Evolutionary conservation across 805 yeast genomes (phyloP).

Genomic region (Kodamaea laetipori): DNA sequence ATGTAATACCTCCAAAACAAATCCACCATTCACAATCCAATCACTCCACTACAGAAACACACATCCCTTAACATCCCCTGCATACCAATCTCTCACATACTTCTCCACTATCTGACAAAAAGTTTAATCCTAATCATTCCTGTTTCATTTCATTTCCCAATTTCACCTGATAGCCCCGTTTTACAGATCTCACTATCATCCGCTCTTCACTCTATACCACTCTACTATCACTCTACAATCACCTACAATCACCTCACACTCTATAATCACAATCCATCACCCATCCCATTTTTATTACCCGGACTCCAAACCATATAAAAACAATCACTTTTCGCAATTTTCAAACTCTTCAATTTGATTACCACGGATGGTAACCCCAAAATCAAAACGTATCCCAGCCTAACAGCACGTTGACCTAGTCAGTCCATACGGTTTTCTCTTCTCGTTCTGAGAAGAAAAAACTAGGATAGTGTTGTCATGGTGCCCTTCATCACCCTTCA

Average conservation of each 20-base stretch:
- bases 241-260: no score
- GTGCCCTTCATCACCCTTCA: no score
- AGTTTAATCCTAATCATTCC: no score
- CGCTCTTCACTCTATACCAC: not conserved
- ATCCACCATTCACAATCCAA: no score
- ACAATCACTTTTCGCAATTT: slow-evolving; percentile 6
- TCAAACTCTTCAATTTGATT: slow-evolving; percentile 26
- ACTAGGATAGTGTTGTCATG: slow-evolving; percentile 19
- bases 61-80: no score
- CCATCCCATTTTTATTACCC: no score
- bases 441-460: slow-evolving; percentile 26
- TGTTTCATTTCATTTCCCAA: no score
- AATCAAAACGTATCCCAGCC: slow-evolving; percentile 34
- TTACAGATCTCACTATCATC: not conserved
- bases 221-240: no score
- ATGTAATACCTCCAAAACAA: no score
- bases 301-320: slow-evolving; percentile 12
- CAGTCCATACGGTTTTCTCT: slow-evolving; percentile 20
- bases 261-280: no score
- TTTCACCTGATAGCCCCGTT: not conserved
- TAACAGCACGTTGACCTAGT: slow-evolving; percentile 22
- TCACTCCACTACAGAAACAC: no score
- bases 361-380: slow-evolving; percentile 35
- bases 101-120: not conserved
- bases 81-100: not conserved